A percentile compares a stretch with the other conserved stretches of the same genome.
Evolutionary conservation across 305 asterid species (phyloP).

Genomic region (Fraxinus greggii): DNA sequence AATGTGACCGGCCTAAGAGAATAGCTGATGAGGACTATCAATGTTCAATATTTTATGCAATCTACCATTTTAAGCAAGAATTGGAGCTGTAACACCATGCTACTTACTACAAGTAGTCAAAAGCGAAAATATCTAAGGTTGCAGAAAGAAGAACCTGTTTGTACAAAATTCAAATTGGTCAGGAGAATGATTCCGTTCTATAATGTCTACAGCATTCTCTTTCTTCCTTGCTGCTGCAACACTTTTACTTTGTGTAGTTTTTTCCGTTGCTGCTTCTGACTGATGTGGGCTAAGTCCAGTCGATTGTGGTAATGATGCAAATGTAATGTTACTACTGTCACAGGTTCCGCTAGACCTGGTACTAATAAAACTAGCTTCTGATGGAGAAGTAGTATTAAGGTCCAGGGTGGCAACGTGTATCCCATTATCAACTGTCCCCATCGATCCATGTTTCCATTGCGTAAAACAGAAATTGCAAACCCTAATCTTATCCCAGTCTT

Average conservation of each 20-base stretch:
- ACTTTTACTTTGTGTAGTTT: conserved; percentile 47
- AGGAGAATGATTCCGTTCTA: conserved; percentile 36
- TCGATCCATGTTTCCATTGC: conserved; percentile 63
- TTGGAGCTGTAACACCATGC: not conserved
- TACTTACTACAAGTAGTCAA: conserved; percentile 25
- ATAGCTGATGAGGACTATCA: not conserved
- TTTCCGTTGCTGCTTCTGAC: conserved; percentile 53
- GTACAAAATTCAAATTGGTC: conserved; percentile 41
- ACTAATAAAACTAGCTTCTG: conserved; percentile 77
- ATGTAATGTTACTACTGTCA: conserved; percentile 58
- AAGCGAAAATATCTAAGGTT: conserved; percentile 15
- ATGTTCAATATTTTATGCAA: not conserved
- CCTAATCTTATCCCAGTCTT: conserved; percentile 76
- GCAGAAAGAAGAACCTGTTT: conserved; percentile 52
- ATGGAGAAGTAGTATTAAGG: conserved; percentile 49
- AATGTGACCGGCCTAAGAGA: not conserved
- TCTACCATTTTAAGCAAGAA: conserved; percentile 4
- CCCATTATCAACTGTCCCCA: conserved; percentile 45
- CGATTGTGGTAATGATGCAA: conserved; percentile 62
- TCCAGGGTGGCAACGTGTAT: conserved; percentile 49
- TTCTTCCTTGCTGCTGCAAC: conserved; percentile 34
- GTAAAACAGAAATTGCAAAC: conserved; percentile 79
- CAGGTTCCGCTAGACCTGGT: conserved; percentile 77
- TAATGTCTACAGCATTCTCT: conserved; percentile 36
- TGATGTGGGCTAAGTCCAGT: conserved; percentile 54